Conservation (phyloP, 208 protist genomes). For the Kentomonas sorsogonicus region DNA sequence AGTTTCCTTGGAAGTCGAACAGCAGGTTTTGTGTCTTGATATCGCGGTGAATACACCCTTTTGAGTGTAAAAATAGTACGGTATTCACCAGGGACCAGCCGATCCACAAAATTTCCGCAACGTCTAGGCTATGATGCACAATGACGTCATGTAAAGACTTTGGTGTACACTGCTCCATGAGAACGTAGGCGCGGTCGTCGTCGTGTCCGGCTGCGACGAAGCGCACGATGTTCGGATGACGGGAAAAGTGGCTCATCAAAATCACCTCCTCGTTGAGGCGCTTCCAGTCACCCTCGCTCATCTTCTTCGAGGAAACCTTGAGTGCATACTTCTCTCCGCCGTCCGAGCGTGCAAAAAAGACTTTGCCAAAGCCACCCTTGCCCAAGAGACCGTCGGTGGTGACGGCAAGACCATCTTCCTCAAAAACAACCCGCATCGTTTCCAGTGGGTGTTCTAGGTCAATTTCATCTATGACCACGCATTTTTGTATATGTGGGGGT, state of each 20-base stretch:
- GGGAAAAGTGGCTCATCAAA: constrained; percentile 82
- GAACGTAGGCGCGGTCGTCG: constrained; percentile 71
- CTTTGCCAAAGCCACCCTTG: constrained; percentile 83
- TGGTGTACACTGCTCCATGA: constrained; percentile 82
- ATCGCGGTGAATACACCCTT: constrained; percentile 87
- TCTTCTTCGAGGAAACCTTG: constrained; percentile 80
- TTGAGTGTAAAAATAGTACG: constrained; percentile 78
- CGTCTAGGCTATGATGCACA: constrained; percentile 38
- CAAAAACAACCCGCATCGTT: constrained; percentile 68
- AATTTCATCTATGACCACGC: constrained; percentile 31
- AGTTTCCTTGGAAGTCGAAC: constrained; percentile 82
- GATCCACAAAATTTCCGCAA: constrained; percentile 82
- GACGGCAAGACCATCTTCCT: constrained; percentile 57
- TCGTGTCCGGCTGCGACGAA: constrained; percentile 71
- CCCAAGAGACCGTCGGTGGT: constrained; percentile 66
- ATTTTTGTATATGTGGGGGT: constrained; percentile 73
- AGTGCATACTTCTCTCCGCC: constrained; percentile 74
- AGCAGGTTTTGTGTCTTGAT: constrained; percentile 90
- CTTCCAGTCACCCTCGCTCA: constrained; percentile 76
- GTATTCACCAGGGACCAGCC: constrained; percentile 79
- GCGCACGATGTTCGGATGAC: constrained; percentile 82
- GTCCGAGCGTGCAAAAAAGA: constrained; percentile 66
- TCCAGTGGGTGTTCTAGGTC: constrained; percentile 58
- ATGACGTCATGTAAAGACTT: constrained; percentile 80
- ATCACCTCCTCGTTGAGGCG: constrained; percentile 80